These are phyloP conservation scores for Nymphaea colorata DNA, from an alignment of 164 flowering plant genomes.

Conservation along the genomic window DNA sequence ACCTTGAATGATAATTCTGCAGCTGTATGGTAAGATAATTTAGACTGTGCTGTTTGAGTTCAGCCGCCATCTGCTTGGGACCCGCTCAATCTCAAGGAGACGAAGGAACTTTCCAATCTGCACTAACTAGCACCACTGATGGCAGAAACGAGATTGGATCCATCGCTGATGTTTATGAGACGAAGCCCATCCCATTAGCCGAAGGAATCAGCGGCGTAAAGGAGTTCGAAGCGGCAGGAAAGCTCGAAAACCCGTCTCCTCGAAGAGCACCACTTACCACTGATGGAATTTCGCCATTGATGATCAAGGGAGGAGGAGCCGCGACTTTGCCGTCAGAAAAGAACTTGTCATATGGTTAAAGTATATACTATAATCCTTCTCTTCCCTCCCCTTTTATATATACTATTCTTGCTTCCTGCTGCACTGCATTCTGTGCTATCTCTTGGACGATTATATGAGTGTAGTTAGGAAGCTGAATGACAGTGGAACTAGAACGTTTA, in stretches of 20 bases:
- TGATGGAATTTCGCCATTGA: slow-evolving; percentile 23
- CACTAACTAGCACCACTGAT: slow-evolving; percentile 1
- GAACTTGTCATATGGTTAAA: slow-evolving; percentile 46
- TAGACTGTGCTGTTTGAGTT: slow-evolving; percentile 5
- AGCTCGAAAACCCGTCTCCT: slow-evolving; percentile 76
- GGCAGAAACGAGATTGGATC: slow-evolving; percentile 3
- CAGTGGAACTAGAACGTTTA: slow-evolving; percentile 1
- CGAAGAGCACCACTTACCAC: slow-evolving; percentile 23
- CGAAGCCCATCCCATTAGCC: not conserved
- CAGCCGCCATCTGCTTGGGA: slow-evolving; percentile 1
- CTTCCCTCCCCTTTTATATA: not conserved
- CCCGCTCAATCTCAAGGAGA: slow-evolving; percentile 1
- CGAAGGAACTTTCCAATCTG: not conserved
- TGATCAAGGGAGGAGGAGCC: slow-evolving; percentile 20
- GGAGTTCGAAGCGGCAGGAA: slow-evolving; percentile 21
- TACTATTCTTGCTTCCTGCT: not conserved
- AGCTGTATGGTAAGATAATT: slow-evolving; percentile 6
- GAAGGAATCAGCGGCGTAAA: slow-evolving; percentile 3
- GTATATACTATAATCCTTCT: not conserved
- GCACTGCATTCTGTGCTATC: not conserved
- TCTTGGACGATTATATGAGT: not conserved
- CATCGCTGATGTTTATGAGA: slow-evolving; percentile 5
- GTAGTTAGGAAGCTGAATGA: not conserved
- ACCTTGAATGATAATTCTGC: slow-evolving; percentile 1
- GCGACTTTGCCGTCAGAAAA: slow-evolving; percentile 22